These are phyloP conservation scores for Cladorrhinum samala DNA, from an alignment of 495 filamentous ascomycete species.

Conservation along the genomic window DNA sequence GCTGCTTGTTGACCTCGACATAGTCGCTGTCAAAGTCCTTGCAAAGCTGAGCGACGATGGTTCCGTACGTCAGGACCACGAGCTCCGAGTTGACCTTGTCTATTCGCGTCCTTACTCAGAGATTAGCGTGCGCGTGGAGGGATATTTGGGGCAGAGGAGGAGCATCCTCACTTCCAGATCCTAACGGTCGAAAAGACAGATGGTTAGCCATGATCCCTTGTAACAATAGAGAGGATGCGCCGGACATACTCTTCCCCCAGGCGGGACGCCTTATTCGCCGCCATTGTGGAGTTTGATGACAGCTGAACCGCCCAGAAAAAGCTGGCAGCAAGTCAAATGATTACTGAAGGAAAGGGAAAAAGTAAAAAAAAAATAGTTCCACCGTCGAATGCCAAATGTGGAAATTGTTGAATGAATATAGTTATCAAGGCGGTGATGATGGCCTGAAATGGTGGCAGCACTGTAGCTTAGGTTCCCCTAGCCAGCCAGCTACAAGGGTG, in stretches of 20 bases:
- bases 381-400: too few species aligned
- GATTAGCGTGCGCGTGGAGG: slow-evolving; percentile 7
- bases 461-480: not conserved
- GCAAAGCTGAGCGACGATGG: slow-evolving; percentile 92
- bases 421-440: not conserved
- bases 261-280: slow-evolving; percentile 82
- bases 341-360: not conserved
- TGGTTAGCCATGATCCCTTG: slow-evolving; percentile 5
- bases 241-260: slow-evolving; percentile 91
- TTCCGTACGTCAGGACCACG: slow-evolving; percentile 95
- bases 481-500: slow-evolving; percentile 16
- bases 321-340: not conserved
- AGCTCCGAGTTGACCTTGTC: slow-evolving; percentile 82
- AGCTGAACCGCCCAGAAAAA: not conserved
- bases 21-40: slow-evolving; percentile 94
- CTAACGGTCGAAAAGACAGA: slow-evolving; percentile 39
- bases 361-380: too few species aligned
- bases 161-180: slow-evolving; percentile 86
- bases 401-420: not conserved
- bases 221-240: not conserved
- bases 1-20: slow-evolving; percentile 87
- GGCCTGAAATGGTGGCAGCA: not conserved
- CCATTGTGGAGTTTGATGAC: slow-evolving; percentile 44
- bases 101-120: slow-evolving; percentile 50
- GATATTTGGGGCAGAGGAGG: not conserved